Evolutionary conservation across 192 early-diverging fungal species (phyloP), one percentile per base, ranked within the genome.

Genomic region (Piromyces sp.): DNA sequence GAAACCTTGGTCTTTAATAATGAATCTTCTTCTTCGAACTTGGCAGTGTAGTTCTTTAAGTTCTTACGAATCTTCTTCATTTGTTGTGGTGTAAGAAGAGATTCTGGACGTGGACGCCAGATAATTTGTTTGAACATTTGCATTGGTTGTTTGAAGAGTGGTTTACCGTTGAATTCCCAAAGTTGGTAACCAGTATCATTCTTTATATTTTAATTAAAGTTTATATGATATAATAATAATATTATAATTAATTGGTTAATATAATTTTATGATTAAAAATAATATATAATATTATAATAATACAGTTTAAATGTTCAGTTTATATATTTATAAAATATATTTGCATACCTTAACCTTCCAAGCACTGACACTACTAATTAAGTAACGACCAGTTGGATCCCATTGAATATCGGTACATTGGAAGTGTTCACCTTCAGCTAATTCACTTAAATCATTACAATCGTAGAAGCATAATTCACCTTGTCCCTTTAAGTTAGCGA

Each of bases 321-420:
- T 85, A 68, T 81, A 79, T 30, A 58, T 31, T n/a, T n/a, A 30
- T 82, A 12, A 29, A 3, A 28, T 22, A 30, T 29, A 82, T 19
- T 15, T 80, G 19, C 85, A 81, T 80, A 87, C 88, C 80, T 91
- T 87, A 82, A 95, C 91, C 83, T 92, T 88, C 98, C 96, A 97
- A 85, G 93, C 89, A 29, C 94, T 95, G 30, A 95, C 93, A 36
- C 92, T 93, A 79, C 93, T 92, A 14, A 93, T 87, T n/a, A 98
- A 93, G 84, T 92, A 99, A 80, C 97, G 94, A 83, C 97, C 97
- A 30, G 95, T 98, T 13, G 97, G 96, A 85, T 99, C 97, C 97
- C 97, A 99, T 85, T 98, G 96, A 80, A 98, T 91, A 83, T 97
- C 96, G 29, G 96, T 96, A 78, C 95, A 92, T 87, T 93, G 94